Evolutionary conservation across 805 yeast species (phyloP), one percentile per base, ranked within the genome.

Genomic region (Metschnikowia cerradonensis): DNA sequence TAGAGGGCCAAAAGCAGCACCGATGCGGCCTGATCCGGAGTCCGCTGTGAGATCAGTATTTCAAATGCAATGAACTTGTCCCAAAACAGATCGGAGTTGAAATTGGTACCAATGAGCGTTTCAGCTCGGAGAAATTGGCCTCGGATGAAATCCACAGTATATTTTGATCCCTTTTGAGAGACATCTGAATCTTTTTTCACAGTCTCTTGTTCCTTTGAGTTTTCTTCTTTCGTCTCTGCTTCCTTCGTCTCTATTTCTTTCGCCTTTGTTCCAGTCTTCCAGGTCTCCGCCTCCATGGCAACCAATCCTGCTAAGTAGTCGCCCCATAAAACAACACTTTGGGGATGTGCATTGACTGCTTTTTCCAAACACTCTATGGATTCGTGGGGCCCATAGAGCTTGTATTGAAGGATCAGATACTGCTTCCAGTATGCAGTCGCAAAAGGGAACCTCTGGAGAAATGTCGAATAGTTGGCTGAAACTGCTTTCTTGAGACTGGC

Each of bases 61-160:
- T 57, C 61, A 70, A 82, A 86, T 37, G 78, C 84, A 22, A 92
- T 66, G 53, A 81, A 84, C 48, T 78, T 73, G 64, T 90, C 96
- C 98, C 97, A 92, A 45, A 91, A 68, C 0, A 82, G 73, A 64
- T 90, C 95, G 1, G 95, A 77, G 54, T 84, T 70, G 66, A 88
- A 94, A 52, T 90, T 88, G 33, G 67, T 58, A 0, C 97, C 97
- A 40, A 86, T 76, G 13, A 67, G 53, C 4, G 59, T 55, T 3
- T 78, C 62, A 0, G 85, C 92, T 0, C 68, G 66, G 13, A 70
- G 66, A 56, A 86, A 86, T 34, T 76, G 66, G 0, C 41, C 49
- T 33, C 80, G 61, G 5, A 82, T 68, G 4, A 62, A 58, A 2
- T 56, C 52, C 10, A 58, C 45, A n/a, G 51, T 50, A 41, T 44